phyloP scores from a whole-genome alignment of 352 stramenopile genomes.

The Albugo candida region DNA sequence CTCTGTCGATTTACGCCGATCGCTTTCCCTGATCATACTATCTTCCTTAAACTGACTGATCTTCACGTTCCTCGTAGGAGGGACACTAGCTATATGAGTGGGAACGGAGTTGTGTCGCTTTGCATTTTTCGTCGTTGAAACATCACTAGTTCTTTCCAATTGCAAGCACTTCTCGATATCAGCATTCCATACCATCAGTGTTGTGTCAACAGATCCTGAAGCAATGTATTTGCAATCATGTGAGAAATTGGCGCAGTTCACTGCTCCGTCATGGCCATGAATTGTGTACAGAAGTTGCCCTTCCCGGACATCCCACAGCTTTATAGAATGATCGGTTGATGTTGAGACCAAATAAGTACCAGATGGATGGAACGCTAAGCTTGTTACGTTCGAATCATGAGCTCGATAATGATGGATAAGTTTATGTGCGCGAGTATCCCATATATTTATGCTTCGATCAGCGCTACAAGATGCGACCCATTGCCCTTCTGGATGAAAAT shows the following conservation, averaged over 20 bases:
- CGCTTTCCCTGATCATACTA: not conserved
- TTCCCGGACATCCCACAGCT: conserved; percentile 86
- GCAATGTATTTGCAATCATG: conserved; percentile 40
- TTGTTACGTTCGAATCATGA: conserved; percentile 59
- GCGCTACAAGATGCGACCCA: conserved; percentile 47
- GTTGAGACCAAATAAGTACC: conserved; percentile 84
- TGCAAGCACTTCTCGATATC: conserved; percentile 62
- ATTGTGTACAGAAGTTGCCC: conserved; percentile 86
- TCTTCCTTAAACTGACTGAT: not conserved
- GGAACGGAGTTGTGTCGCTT: not conserved
- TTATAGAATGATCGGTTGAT: conserved; percentile 73
- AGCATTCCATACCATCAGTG: conserved; percentile 76
- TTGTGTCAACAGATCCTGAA: conserved; percentile 47
- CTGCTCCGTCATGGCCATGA: conserved; percentile 62
- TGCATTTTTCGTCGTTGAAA: too few relatives aligned
- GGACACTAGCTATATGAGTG: not conserved
- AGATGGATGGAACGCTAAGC: conserved; percentile 76
- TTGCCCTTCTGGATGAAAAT: conserved; percentile 71
- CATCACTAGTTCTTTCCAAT: conserved; percentile 6
- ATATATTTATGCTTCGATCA: conserved; percentile 63
- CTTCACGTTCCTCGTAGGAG: not conserved
- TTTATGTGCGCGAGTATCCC: conserved; percentile 57
- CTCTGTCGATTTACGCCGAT: not conserved
- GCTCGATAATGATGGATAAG: conserved; percentile 86
- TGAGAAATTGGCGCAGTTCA: conserved; percentile 52